Evolutionary conservation across 2,329 filamentous ascomycete species (phyloP).

Genomic region (Pyrenochaeta sp.): DNA sequence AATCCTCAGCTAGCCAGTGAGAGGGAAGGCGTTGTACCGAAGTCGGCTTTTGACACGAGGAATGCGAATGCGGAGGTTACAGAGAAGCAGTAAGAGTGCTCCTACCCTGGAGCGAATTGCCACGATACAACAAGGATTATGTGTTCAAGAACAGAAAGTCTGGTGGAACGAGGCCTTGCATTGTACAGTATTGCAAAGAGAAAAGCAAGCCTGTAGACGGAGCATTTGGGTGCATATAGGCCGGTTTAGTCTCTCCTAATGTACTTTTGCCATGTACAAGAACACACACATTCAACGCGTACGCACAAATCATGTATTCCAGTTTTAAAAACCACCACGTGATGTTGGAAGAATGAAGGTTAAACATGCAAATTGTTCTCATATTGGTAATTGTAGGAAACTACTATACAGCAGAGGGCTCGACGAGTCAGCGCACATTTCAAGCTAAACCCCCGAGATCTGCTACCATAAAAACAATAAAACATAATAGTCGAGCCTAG

Average conservation of each 20-base stretch:
- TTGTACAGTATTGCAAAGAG: background rate
- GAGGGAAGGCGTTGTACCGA: constrained; percentile 57
- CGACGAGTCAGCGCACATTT: background rate
- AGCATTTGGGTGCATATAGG: background rate
- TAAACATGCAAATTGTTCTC: too few relatives aligned
- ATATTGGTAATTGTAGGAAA: background rate
- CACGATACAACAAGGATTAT: background rate
- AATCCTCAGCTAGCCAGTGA: constrained; percentile 43
- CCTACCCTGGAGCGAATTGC: too few relatives aligned
- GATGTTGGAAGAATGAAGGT: too few relatives aligned
- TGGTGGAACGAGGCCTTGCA: background rate
- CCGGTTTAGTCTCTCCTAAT: background rate
- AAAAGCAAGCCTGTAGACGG: background rate
- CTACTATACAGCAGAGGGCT: background rate
- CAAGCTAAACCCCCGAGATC: too few relatives aligned
- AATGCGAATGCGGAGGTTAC: constrained; percentile 5
- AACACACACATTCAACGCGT: background rate
- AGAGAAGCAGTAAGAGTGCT: constrained; percentile 1
- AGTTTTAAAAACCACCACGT: too few relatives aligned
- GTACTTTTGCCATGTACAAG: background rate
- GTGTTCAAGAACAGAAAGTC: background rate
- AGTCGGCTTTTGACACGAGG: constrained; percentile 59
- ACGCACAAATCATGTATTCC: too few relatives aligned
- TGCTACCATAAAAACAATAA: too few relatives aligned
- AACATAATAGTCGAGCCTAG: too few relatives aligned